Conservation (phyloP, 139 green algal species). For the Trebouxia sp. region DNA sequence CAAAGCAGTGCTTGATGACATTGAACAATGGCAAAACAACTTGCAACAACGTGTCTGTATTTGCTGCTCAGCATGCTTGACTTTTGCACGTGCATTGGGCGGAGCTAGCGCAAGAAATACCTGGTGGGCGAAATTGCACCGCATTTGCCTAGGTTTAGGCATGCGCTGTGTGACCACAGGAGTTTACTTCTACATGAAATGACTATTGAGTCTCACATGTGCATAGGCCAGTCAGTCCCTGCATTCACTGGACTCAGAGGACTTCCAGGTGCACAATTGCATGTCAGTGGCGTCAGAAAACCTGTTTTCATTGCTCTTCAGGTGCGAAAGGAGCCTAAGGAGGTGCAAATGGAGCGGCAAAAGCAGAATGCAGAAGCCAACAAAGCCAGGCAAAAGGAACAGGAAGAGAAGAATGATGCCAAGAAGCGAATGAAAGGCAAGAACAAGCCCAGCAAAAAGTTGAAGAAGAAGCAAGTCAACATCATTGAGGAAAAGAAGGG, state of each 20-base stretch:
- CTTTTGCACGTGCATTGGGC: too few relatives aligned
- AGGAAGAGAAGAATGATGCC: conserved; percentile 60
- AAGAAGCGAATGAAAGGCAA: conserved; percentile 91
- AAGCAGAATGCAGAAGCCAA: conserved; percentile 54
- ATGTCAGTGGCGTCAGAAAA: too few relatives aligned
- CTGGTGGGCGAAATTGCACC: too few relatives aligned
- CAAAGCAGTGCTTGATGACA: neutral
- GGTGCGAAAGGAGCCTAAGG: conserved; percentile 72
- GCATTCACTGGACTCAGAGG: too few relatives aligned
- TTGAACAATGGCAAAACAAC: neutral
- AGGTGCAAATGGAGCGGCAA: conserved; percentile 79
- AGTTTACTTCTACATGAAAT: too few relatives aligned
- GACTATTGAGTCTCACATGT: too few relatives aligned
- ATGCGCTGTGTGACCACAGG: too few relatives aligned
- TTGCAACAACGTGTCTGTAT: neutral
- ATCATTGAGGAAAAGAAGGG: conserved; percentile 79
- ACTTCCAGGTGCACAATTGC: too few relatives aligned
- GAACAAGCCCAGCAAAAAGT: conserved; percentile 81
- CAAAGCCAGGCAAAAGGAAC: conserved; percentile 32
- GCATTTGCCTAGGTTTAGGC: too few relatives aligned
- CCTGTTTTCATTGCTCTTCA: conserved; percentile 15
- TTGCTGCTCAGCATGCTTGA: too few relatives aligned
- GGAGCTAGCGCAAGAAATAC: too few relatives aligned
- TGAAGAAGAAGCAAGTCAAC: conserved; percentile 90
- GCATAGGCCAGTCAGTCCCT: too few relatives aligned